These are phyloP conservation scores for Isoetes engelmannii DNA, from an alignment of 83 land plant genomes.

Conservation along the genomic window DNA sequence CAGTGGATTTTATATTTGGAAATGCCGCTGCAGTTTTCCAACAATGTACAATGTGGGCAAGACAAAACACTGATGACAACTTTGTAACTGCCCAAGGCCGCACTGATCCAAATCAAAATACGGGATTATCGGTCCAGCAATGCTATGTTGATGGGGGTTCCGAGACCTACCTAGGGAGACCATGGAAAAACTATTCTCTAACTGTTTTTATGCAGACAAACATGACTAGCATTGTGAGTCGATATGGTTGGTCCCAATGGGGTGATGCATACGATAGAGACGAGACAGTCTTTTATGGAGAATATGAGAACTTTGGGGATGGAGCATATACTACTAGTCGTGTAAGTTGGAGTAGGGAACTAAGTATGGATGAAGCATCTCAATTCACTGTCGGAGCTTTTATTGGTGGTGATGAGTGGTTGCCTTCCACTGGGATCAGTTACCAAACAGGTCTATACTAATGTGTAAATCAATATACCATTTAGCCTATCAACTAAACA, in stretches of 20 bases:
- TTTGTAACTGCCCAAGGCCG: not conserved
- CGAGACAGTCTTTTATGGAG: not conserved
- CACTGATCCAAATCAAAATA: not conserved
- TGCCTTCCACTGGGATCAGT: not conserved
- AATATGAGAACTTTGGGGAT: not conserved
- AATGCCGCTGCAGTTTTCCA: not conserved
- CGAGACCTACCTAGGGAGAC: not conserved
- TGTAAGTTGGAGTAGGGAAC: not conserved
- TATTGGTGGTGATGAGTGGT: slow-evolving; percentile 2
- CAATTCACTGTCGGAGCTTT: not conserved
- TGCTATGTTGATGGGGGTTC: not conserved
- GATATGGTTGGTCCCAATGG: not conserved
- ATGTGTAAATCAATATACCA: no score
- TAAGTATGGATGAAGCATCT: not conserved
- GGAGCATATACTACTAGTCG: not conserved
- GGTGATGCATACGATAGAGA: not conserved
- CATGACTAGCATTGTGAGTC: not conserved
- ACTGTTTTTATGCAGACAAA: not conserved
- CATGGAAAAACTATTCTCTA: not conserved
- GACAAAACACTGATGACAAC: not conserved
- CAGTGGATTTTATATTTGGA: slow-evolving; percentile 1
- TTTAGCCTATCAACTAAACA: no score
- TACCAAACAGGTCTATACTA: no score
- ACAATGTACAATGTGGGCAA: not conserved
- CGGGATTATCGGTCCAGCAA: not conserved